phyloP scores from a whole-genome alignment of 164 flowering plant genomes.

The Houttuynia cordata region DNA sequence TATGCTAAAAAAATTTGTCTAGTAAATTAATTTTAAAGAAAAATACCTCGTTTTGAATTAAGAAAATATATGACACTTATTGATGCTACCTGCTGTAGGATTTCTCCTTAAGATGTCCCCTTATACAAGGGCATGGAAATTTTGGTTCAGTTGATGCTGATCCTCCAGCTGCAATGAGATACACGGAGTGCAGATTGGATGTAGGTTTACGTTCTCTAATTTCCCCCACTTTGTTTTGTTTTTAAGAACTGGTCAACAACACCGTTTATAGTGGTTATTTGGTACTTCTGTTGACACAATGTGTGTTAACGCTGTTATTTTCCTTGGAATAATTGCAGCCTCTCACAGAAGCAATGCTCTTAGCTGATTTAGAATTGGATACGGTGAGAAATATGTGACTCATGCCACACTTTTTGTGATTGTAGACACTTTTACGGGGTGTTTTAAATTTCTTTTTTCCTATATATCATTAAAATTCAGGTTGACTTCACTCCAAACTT shows the following conservation, averaged over 20 bases:
- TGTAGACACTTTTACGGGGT: neutral
- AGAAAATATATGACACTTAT: neutral
- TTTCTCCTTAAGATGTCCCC: conserved; percentile 79
- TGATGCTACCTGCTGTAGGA: conserved; percentile 33
- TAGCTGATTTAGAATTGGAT: conserved; percentile 76
- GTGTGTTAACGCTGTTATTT: neutral
- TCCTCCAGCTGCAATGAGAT: conserved; percentile 99
- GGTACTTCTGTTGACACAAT: neutral
- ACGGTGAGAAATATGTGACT: conserved; percentile 33
- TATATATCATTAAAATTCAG: conserved; percentile 29
- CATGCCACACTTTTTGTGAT: neutral
- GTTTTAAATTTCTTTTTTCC: neutral
- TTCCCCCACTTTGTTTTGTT: too few relatives aligned
- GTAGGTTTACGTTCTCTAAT: conserved; percentile 28
- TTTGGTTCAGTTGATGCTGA: conserved; percentile 98
- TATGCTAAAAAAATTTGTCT: too few relatives aligned
- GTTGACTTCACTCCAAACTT: conserved; percentile 92
- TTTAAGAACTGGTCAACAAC: neutral
- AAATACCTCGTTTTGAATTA: too few relatives aligned
- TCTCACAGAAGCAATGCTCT: conserved; percentile 77
- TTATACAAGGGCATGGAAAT: conserved; percentile 92
- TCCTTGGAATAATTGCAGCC: conserved; percentile 35
- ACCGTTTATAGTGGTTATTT: neutral
- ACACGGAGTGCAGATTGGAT: conserved; percentile 91
- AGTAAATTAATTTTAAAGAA: too few relatives aligned